Percentiles rank a stretch among this genome's conserved stretches.
These are phyloP conservation scores for Debaryomyces prosopidis DNA, from an alignment of 805 yeast species.

Conservation along the genomic window DNA sequence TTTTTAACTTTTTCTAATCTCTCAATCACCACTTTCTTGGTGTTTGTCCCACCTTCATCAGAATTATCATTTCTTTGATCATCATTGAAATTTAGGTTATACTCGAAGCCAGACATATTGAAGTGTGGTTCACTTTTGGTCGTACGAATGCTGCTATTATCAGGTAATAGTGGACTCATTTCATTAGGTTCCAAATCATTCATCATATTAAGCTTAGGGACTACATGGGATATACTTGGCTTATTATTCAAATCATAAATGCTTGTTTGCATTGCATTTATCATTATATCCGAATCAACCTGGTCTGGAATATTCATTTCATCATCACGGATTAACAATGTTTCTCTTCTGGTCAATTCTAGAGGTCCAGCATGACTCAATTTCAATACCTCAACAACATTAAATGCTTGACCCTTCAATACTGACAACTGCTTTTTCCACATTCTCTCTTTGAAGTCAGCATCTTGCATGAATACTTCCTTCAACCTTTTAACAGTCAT, in stretches of 20 bases:
- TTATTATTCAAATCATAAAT: constrained; percentile 15
- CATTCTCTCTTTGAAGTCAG: constrained; percentile 64
- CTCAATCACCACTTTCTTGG: constrained; percentile 57
- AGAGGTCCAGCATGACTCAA: constrained; percentile 62
- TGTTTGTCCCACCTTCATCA: constrained; percentile 12
- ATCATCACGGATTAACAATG: constrained; percentile 61
- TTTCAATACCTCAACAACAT: constrained; percentile 66
- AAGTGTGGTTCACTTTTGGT: constrained; percentile 1
- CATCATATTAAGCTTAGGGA: neutral
- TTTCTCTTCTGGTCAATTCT: constrained; percentile 60
- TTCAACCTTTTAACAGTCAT: constrained; percentile 49
- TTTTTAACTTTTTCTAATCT: constrained; percentile 54
- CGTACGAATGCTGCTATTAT: constrained; percentile 7
- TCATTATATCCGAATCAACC: constrained; percentile 28
- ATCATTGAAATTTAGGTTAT: constrained; percentile 15
- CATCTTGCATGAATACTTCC: constrained; percentile 52
- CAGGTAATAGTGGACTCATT: constrained; percentile 6
- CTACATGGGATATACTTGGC: neutral
- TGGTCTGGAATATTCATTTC: constrained; percentile 54
- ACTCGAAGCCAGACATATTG: constrained; percentile 22
- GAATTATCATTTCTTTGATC: neutral
- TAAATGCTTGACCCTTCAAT: constrained; percentile 75
- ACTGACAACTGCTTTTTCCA: constrained; percentile 71
- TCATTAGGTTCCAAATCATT: constrained; percentile 4
- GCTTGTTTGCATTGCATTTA: constrained; percentile 41